Evolutionary conservation across 305 asterid genomes (phyloP), one percentile per base, ranked within the genome.

Genomic region (Plantago rigida): DNA sequence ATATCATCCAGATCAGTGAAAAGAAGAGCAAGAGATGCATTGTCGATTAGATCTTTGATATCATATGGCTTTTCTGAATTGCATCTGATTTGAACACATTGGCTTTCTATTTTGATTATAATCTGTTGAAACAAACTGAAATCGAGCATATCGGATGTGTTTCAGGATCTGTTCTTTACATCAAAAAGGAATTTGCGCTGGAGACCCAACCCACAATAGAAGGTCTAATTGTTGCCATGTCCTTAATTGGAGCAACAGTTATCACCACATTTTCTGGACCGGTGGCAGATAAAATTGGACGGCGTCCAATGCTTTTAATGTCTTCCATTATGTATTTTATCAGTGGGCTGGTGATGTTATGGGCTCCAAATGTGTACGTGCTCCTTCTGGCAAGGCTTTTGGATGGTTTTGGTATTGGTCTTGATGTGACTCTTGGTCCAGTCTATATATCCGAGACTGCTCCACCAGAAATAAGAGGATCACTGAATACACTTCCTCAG

Each of bases 401-500:
- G 48, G 77, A 84, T 66, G 91, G 94, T 19, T 74, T 81, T 57
- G 94, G 90, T 17, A 66, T 76, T 13, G 87, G 94, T 7, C 71
- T 85, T 59, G 81, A 91, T 0, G 86, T 83, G 51, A 85, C 86
- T 4, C 65, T 83, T 39, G 79, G 76, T 60, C 94, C 94, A 3
- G 67, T 83, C 59, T 83, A 85, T 45, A 85, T 85, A 41, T 81
- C 88, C 8, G 91, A 83, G 77, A 83, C 84, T 1, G 75, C 91
- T 1, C 94, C 94, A 1, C 78, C 94, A 0, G 91, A 85, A 22
- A 76, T 78, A 24, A 76, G 88, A 70, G 94, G 94, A 14, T 66
- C 73, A 10, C 39, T 83, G 15, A 83, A 81, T 72, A 85, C 94
- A 6, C 69, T 83, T 39, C 94, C 91, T 11, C 94, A 85, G 79